These are phyloP conservation scores for Monoraphidium neglectum DNA, from an alignment of 139 green algal species.

Conservation along the genomic window DNA sequence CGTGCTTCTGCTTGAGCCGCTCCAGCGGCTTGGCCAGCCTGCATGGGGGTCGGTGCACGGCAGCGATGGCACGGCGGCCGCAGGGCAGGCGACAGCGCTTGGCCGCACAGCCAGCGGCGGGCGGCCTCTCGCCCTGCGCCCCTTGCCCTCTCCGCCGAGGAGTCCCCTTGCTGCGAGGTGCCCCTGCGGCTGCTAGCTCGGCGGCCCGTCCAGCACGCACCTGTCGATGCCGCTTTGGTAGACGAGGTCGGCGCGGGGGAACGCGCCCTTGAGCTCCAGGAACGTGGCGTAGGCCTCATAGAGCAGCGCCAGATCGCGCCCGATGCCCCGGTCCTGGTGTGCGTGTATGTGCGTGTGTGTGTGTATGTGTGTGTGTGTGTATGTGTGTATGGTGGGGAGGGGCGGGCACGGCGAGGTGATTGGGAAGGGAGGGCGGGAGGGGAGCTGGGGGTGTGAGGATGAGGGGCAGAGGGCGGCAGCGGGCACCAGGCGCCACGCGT, in stretches of 20 bases:
- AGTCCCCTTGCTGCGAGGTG: background rate
- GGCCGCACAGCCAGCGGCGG: background rate
- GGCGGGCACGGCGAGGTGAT: no score
- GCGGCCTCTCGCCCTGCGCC: background rate
- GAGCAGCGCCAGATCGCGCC: constrained; percentile 79
- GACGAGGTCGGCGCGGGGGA: constrained; percentile 64
- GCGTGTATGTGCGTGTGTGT: no score
- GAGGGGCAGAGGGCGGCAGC: no score
- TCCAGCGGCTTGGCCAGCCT: constrained; percentile 72
- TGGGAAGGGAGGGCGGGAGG: no score
- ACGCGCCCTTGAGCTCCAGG: constrained; percentile 79
- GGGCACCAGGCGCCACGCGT: no score
- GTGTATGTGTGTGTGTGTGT: no score
- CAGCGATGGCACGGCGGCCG: background rate
- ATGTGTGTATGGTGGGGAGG: no score
- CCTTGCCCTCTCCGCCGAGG: background rate
- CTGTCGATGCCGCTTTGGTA: constrained; percentile 78
- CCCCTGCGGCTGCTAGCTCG: no score
- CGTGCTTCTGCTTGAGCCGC: constrained; percentile 71
- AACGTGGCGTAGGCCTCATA: constrained; percentile 89
- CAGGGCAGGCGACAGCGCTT: no score
- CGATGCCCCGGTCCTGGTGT: constrained; percentile 80
- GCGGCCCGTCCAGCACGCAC: no score
- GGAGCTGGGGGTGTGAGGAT: no score
- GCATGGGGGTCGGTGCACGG: background rate